Percentiles rank a stretch among this genome's conserved stretches.
phyloP scores from a whole-genome alignment of 1,284 basidiomycete genomes.

The Microbotryum scabiosae region DNA sequence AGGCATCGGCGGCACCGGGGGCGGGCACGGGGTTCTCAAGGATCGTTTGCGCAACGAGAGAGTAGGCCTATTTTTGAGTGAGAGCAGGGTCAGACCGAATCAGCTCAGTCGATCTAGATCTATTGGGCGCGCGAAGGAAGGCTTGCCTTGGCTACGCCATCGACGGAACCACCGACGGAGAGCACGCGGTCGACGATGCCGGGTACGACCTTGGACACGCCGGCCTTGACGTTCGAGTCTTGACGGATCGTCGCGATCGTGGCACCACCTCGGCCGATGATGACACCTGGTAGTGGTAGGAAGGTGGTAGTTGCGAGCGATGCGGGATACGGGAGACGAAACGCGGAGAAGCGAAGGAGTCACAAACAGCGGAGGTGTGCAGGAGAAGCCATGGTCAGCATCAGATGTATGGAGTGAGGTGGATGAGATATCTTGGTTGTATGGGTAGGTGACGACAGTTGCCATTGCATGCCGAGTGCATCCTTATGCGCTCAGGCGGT shows the following conservation, averaged over 20 bases:
- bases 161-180: constrained; percentile 81
- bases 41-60: constrained; percentile 87
- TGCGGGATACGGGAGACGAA: no score
- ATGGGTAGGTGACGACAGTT: no score
- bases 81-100: background rate
- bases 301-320: no score
- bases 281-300: constrained; percentile 53
- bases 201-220: constrained; percentile 94
- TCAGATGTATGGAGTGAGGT: no score
- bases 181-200: constrained; percentile 97
- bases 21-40: constrained; percentile 51
- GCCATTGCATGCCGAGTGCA: no score
- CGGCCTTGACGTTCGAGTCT: constrained; percentile 91
- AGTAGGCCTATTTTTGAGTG: constrained; percentile 62
- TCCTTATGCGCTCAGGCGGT: no score
- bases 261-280: constrained; percentile 92
- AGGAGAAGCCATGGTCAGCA: no score
- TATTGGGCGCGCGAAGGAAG: background rate
- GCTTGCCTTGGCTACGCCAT: constrained; percentile 76
- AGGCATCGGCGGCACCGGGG: constrained; percentile 65
- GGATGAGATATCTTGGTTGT: no score
- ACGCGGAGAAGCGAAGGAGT: background rate
- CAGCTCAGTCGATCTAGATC: background rate
- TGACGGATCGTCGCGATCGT: constrained; percentile 95
- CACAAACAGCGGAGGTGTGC: background rate